A percentile compares a stretch with the other conserved stretches of the same genome.
phyloP scores from a whole-genome alignment of 768 basidiomycete genomes.

The Rhodotorula sphaerocarpa region DNA sequence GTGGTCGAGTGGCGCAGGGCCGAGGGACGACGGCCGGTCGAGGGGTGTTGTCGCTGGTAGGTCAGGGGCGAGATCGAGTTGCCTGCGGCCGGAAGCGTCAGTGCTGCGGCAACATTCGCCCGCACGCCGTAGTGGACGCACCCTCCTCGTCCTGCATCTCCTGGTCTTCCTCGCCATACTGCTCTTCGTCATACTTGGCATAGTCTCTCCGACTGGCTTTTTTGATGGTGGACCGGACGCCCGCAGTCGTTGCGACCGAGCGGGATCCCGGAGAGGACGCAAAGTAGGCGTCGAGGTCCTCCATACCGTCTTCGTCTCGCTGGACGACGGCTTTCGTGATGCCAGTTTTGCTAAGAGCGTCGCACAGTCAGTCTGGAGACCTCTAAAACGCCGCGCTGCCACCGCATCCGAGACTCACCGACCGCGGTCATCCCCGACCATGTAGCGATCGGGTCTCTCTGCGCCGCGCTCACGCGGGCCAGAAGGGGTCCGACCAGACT shows the following conservation, averaged over 20 bases:
- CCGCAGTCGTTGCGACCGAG: background rate
- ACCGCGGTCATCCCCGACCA: slow-evolving; percentile 16
- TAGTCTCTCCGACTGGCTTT: background rate
- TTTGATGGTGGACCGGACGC: slow-evolving; percentile 5
- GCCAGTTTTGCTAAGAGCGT: slow-evolving; percentile 23
- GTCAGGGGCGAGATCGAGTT: slow-evolving; percentile 7
- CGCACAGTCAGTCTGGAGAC: background rate
- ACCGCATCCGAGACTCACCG: slow-evolving; percentile 3
- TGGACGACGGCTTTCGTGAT: background rate
- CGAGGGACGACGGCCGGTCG: slow-evolving; percentile 10
- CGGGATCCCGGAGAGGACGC: slow-evolving; percentile 29
- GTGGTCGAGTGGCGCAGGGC: slow-evolving; percentile 18
- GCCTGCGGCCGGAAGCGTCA: background rate
- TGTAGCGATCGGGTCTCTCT: slow-evolving; percentile 12
- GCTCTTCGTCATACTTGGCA: slow-evolving; percentile 3
- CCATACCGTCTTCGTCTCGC: slow-evolving; percentile 41
- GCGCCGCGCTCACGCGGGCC: background rate
- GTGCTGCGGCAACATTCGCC: background rate
- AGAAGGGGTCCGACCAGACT: background rate
- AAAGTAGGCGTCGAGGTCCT: slow-evolving; percentile 44
- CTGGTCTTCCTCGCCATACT: background rate
- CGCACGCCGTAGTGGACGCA: background rate
- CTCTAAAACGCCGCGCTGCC: background rate
- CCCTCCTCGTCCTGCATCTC: slow-evolving; percentile 25
- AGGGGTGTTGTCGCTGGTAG: slow-evolving; percentile 8